Conservation (phyloP, 306 rosid genomes). For the Astragalus membranaceus region DNA sequence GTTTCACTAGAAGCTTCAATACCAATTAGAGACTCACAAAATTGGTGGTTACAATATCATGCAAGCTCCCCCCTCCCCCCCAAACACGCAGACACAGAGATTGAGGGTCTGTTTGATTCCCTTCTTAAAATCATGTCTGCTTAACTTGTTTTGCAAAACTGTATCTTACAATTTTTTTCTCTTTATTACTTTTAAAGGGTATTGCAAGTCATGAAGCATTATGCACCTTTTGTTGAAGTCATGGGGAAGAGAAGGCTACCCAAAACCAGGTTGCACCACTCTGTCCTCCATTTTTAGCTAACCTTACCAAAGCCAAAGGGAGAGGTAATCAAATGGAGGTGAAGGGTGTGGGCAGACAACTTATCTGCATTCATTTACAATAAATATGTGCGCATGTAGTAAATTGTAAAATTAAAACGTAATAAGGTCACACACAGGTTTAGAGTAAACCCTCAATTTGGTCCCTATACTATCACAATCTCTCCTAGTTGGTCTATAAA, state of each 20-base stretch:
- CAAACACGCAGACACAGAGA: not conserved
- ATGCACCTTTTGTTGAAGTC: not conserved
- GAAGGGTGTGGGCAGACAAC: not conserved
- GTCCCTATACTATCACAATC: no score
- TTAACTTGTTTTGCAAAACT: no score
- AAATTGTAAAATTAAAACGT: not conserved
- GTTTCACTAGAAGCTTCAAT: not conserved
- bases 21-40: not conserved
- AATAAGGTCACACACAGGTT: not conserved
- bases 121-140: no score
- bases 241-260: not conserved
- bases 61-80: not conserved
- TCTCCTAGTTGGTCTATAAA: no score
- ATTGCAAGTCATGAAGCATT: not conserved
- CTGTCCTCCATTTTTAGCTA: not conserved
- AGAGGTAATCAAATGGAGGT: not conserved
- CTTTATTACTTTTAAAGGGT: not conserved
- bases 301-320: not conserved
- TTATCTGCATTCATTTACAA: not conserved
- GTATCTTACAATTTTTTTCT: not conserved
- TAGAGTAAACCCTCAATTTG: no score
- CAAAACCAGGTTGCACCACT: constrained; percentile 11
- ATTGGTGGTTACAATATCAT: not conserved
- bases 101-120: no score
- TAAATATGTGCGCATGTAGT: not conserved